Base-by-base conservation (phyloP, 257 asterid species). In the Lithospermum erythrorhizon region DNA sequence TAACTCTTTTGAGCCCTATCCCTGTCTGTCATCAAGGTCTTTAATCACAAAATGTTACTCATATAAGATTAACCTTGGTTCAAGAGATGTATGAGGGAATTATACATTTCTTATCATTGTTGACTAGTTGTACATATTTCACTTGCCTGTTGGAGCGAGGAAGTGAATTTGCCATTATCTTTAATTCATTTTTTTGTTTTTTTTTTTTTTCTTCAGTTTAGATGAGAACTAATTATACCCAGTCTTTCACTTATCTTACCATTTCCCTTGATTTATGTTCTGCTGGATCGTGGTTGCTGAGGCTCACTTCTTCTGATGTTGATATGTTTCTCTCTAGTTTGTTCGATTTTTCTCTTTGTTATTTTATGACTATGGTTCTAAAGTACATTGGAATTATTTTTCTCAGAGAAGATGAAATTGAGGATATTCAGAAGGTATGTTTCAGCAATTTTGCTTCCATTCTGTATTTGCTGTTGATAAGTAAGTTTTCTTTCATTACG, bases 341-440 rank as follows among this genome's bases (percentile, higher is more conserved):
- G 32, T 21, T 15, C 4, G 35, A 17, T 55, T 23, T 53, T 35
- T 58, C 9, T 9, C 6, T 30, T 35, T 35, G 45, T 6, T 41
- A 41, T 41, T 41, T 41, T 11, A 64, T 54, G 57, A 57, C 52
- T 65, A 69, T 77, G 15, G 49, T 30, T 65, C 63, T 73, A 64
- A 67, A 71, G 49, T 64, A 20, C 49, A 54, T 65, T 57, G 37
- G 64, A 47, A 65, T 72, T 69, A 65, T 65, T 65, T 68, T 60
- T 53, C 59, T 41, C 89, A 93, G 99, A 77, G 99, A 93, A 83
- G 99, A 93, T 71, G 99, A 93, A 75, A 85, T 93, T 70, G 99
- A 93, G 70, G 99, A 93, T 78, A 89, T 93, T 73, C 99, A 93
- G 73, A 89, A 83, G 99, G 99, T 93, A 77, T 60, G 30, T 65